These are phyloP conservation scores for Nadsonia commutata DNA, from an alignment of 1,139 yeast species.

Conservation along the genomic window DNA sequence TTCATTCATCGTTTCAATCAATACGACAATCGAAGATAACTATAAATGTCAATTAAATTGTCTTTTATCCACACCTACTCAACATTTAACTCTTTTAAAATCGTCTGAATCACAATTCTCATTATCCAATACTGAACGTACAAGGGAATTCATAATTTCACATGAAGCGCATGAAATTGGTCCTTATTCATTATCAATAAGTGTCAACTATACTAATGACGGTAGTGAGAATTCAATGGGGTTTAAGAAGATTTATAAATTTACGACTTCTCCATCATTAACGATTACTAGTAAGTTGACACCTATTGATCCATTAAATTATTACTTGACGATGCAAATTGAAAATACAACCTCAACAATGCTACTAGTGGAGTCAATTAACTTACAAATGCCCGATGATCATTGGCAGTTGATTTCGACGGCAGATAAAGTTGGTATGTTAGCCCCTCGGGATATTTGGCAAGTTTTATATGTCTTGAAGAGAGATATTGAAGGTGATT, in stretches of 20 bases:
- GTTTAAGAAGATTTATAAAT: slow-evolving; percentile 1
- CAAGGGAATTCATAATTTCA: slow-evolving; percentile 3
- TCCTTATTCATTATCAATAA: not conserved
- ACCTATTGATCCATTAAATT: slow-evolving; percentile 7
- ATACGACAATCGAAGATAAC: slow-evolving; percentile 8
- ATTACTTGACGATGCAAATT: slow-evolving; percentile 14
- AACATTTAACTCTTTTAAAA: slow-evolving; percentile 1
- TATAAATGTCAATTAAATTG: slow-evolving; percentile 3
- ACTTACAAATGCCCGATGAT: too few species aligned
- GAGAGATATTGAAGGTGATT: slow-evolving; percentile 7
- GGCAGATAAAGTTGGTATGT: slow-evolving; percentile 6
- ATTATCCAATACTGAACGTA: slow-evolving; percentile 2
- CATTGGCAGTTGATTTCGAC: slow-evolving; percentile 16
- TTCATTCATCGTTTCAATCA: slow-evolving; percentile 15
- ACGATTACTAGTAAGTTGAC: too few species aligned
- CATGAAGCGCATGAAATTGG: slow-evolving; percentile 3
- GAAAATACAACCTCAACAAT: too few species aligned
- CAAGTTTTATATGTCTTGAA: slow-evolving; percentile 11
- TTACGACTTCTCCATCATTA: slow-evolving; percentile 4
- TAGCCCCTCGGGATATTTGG: slow-evolving; percentile 11
- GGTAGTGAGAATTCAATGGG: not conserved
- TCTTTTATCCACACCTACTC: not conserved
- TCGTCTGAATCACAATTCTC: slow-evolving; percentile 2
- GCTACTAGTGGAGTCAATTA: too few species aligned
- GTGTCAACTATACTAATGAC: not conserved